Base-by-base conservation (phyloP, 1,284 basidiomycete genomes). In the Irpex rosettiformis region DNA sequence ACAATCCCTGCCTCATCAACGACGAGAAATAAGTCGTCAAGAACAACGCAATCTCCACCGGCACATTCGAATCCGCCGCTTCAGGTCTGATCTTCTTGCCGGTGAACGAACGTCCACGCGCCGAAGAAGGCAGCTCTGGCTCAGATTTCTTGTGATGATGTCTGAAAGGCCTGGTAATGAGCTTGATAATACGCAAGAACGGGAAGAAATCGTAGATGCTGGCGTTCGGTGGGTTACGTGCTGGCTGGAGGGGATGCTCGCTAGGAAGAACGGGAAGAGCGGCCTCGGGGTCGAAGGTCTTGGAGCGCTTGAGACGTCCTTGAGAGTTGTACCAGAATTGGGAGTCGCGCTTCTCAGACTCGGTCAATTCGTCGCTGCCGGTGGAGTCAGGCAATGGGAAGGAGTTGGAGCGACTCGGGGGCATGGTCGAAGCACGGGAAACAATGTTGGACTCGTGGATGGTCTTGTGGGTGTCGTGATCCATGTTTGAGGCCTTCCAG, bases 61-160 rank as follows among this genome's bases (percentile, higher is more conserved):
- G 86, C 3, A 88, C 79, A 67, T 86, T 85, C 58, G 83, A 84
- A 62, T 86, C 84, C 10, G 83, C 75, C 37, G 76, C 68, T 56
- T 75, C 72, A 18, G 74, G 70, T 60, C 72, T 74, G 56, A 73
- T 70, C 59, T 77, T 77, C 62, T 75, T 75, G 13, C 77, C 76
- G 1, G 74, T 65, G 3, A 73, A 57, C 45, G 69, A 67, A 40
- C 75, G 65, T 22, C 58, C 55, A 25, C 59, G 61, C 33, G 62
- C 65, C 53, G 69, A 55, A 7, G 52, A 52, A 13, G 54, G 71
- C 61, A 65, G 66, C 52, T 63, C 62, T 48, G 65, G 65, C 25
- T 43, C 56, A 21, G 57, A 57, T 45, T 33, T 37, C 3, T 55
- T 42, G 52, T 60, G 33, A 30, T 53, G 37, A 5, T 58, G 24